Base-by-base conservation (phyloP, 805 yeast species). In the Pichia paraexigua region DNA sequence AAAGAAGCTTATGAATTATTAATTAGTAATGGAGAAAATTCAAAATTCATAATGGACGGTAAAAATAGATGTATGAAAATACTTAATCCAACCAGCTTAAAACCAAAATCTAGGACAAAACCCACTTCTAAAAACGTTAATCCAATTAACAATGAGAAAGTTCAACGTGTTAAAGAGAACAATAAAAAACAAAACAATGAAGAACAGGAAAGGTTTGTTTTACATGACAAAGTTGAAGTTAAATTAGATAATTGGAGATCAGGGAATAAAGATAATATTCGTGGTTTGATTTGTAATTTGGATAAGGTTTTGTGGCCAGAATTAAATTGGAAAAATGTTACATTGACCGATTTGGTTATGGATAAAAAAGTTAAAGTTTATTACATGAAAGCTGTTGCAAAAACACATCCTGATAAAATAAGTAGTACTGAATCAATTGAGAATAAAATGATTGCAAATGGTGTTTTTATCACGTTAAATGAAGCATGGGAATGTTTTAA, bases 401-500 rank as follows among this genome's bases (percentile, higher is more conserved):
- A 79, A 51, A 84, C 87, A 7, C 94, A 85, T 61, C 94, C 94
- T 0, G 99, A 94, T 66, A 94, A 94, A 65, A 71, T 91, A 24
- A 72, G 80, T 8, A 63, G 68, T n/a, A 66, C 68, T 22, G 79
- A 84, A 2, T 71, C 82, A 9, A 71, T 82, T 7, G 95, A 89
- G 60, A 79, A 80, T 51, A 83, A 85, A 63, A 78, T 92, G 83
- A 74, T 92, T 45, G 94, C 97, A 17, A 92, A 91, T 59, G 82
- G 81, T 24, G 92, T 92, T 0, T 94, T 94, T 63, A 85, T 90
- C 41, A 75, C 82, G 0, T 71, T 94, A 55, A 92, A 90, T 66
- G 78, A 81, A 58, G 90, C 97, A 2, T 94, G 99, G 98, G 97
- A 88, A 58, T 69, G 66, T 21, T 90, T 89, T 65, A 86, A 84